Percentiles rank a stretch among this genome's conserved stretches.
Evolutionary conservation across 78 protist genomes (phyloP).

Genomic region (Bodo saltans): DNA sequence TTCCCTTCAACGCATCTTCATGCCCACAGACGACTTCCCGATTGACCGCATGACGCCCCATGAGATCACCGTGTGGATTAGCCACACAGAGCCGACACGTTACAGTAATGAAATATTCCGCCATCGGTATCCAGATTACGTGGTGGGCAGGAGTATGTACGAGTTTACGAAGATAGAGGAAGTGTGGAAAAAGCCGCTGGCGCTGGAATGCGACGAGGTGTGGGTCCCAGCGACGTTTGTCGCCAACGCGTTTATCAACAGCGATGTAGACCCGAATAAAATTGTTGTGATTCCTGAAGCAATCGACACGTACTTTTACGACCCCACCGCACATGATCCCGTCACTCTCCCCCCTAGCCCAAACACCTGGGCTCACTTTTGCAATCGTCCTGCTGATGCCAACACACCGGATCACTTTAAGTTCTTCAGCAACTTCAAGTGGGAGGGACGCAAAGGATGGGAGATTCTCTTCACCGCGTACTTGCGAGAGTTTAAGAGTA

Average conservation of each 20-base stretch:
- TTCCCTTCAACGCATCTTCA: too few relatives aligned
- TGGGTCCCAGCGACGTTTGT: constrained; percentile 25
- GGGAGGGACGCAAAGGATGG: constrained; percentile 42
- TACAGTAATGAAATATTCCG: not conserved
- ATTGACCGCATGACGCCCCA: too few relatives aligned
- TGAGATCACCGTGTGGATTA: constrained; percentile 4
- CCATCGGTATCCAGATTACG: not conserved
- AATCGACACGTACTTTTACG: constrained; percentile 11
- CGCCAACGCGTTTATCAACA: not conserved
- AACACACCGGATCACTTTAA: too few relatives aligned
- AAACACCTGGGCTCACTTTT: not conserved
- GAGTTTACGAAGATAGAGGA: not conserved
- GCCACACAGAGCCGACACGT: constrained; percentile 10
- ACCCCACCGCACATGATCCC: not conserved
- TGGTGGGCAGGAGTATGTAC: constrained; percentile 30
- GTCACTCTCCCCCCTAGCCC: not conserved
- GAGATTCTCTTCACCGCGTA: constrained; percentile 36
- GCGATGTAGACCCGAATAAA: constrained; percentile 3
- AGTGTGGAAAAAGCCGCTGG: not conserved
- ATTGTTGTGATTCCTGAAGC: constrained; percentile 1
- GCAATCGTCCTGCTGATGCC: too few relatives aligned
- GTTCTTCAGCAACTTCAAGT: constrained; percentile 43
- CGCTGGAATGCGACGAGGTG: not conserved
- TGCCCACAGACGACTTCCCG: too few relatives aligned
- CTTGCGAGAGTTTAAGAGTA: not conserved